Conservation (phyloP, 768 basidiomycete species). For the Strobilomyces confusus region DNA sequence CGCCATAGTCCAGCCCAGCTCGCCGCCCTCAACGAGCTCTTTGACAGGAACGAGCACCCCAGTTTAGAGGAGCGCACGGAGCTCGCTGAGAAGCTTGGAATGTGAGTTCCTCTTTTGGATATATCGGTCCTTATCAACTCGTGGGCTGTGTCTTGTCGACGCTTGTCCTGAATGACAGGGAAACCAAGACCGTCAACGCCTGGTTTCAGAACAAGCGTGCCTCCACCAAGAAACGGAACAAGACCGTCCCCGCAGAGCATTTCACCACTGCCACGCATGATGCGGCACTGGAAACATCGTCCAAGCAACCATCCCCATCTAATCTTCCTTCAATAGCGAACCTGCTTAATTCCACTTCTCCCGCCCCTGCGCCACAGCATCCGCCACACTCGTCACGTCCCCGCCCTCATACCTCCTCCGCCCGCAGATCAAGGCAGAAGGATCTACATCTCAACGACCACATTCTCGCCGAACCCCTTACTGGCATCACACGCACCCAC, state of each 20-base stretch:
- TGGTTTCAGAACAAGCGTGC: slow-evolving; percentile 89
- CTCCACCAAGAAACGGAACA: slow-evolving; percentile 69
- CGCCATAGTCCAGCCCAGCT: slow-evolving; percentile 71
- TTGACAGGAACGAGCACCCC: slow-evolving; percentile 73
- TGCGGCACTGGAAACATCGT: slow-evolving; percentile 15
- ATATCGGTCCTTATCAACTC: slow-evolving; percentile 22
- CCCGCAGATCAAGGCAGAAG: slow-evolving; percentile 31
- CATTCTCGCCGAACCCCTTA: slow-evolving; percentile 21
- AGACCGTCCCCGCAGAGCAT: slow-evolving; percentile 36
- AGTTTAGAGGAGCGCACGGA: slow-evolving; percentile 61
- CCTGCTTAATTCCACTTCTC: slow-evolving; percentile 36
- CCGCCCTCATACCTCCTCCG: slow-evolving; percentile 24
- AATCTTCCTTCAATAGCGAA: slow-evolving; percentile 37
- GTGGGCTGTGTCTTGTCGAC: slow-evolving; percentile 6
- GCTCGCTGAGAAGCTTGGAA: slow-evolving; percentile 69
- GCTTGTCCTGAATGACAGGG: slow-evolving; percentile 41
- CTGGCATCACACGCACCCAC: slow-evolving; percentile 4
- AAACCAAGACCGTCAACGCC: slow-evolving; percentile 80
- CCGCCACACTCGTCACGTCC: slow-evolving; percentile 21
- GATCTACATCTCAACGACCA: slow-evolving; percentile 30
- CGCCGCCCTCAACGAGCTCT: slow-evolving; percentile 73
- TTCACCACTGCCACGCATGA: slow-evolving; percentile 30
- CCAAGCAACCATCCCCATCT: slow-evolving; percentile 27
- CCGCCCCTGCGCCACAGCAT: slow-evolving; percentile 20
- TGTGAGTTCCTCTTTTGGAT: slow-evolving; percentile 49